Base-by-base conservation (phyloP, 208 protist species). In the Porcisia hertigi region DNA sequence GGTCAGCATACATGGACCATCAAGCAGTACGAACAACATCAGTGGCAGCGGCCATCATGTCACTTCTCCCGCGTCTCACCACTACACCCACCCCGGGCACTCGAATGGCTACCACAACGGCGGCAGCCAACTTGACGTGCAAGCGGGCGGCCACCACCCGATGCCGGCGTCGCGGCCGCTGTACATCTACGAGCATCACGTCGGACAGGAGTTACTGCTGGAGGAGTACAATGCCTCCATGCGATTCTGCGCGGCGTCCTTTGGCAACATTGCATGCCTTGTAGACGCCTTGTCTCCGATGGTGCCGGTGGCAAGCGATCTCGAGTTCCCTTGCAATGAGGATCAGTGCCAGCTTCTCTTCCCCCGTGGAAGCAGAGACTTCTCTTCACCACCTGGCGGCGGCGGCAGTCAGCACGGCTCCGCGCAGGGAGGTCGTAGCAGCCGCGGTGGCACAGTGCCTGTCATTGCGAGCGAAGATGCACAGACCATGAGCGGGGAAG, bases 241-340 rank as follows among this genome's bases (percentile, higher is more conserved):
- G 57, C 67, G 77, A 18, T 93, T 94, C 78, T 83, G 86, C 73
- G 52, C 76, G 11, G 12, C 62, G 25, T 70, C 76, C 6, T 94
- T 89, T 64, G 92, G 92, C 71, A 96, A 96, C 71, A 83, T 93
- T 30, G 90, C 86, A 54, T 94, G 86, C 63, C 83, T 96, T 47
- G 75, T 96, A 34, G 55, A 92, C 60, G 81, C 90, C 59, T 69
- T 95, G 65, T 85, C 90, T 4, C 92, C 92, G 11, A 69, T 84
- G 72, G 87, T 95, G 34, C 76, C 80, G 41, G 81, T 92, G 18
- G 67, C 75, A 20, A 76, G 86, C 57, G 70, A 86, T n/a, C 43
- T 90, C 3, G 87, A 89, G 67, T 86, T 84, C 23, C 76, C 83
- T 7, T 80, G 73, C 57, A 65, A 87, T 60, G 87, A 86, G 70